A percentile compares a stretch with the other conserved stretches of the same genome.
These are phyloP conservation scores for Trifolium subterraneum DNA, from an alignment of 306 rosid species.

Conservation along the genomic window DNA sequence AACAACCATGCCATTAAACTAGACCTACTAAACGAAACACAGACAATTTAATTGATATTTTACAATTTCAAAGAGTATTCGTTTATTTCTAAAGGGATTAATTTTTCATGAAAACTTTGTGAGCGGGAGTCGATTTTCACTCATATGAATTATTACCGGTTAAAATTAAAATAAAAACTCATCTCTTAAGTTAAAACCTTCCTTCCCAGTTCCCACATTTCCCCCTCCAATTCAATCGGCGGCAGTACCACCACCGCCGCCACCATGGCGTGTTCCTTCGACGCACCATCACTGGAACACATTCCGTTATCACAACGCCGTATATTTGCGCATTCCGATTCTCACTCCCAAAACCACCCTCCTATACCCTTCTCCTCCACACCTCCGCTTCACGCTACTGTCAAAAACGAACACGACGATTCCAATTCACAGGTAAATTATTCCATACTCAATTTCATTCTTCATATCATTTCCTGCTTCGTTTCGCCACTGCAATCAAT, in stretches of 20 bases:
- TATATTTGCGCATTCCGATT: constrained; percentile 21
- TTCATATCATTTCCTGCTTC: background rate
- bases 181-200: background rate
- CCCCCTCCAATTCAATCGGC: background rate
- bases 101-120: too few species aligned
- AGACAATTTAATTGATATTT: too few species aligned
- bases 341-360: constrained; percentile 32
- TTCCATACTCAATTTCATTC: background rate
- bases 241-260: background rate
- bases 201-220: background rate
- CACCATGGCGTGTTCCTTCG: constrained; percentile 36
- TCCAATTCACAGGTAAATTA: constrained; percentile 47
- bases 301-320: constrained; percentile 53
- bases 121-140: too few species aligned
- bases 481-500: background rate
- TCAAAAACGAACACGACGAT: constrained; percentile 39
- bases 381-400: constrained; percentile 16
- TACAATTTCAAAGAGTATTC: too few species aligned
- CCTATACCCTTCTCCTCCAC: constrained; percentile 24
- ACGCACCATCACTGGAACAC: constrained; percentile 45
- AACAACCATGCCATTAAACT: too few species aligned
- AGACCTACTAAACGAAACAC: too few species aligned
- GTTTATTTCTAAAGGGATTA: too few species aligned
- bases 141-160: too few species aligned
- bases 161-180: background rate